A percentile compares a stretch with the other conserved stretches of the same genome.
Conservation (phyloP, 257 asterid genomes). For the Solanum appendiculatum region DNA sequence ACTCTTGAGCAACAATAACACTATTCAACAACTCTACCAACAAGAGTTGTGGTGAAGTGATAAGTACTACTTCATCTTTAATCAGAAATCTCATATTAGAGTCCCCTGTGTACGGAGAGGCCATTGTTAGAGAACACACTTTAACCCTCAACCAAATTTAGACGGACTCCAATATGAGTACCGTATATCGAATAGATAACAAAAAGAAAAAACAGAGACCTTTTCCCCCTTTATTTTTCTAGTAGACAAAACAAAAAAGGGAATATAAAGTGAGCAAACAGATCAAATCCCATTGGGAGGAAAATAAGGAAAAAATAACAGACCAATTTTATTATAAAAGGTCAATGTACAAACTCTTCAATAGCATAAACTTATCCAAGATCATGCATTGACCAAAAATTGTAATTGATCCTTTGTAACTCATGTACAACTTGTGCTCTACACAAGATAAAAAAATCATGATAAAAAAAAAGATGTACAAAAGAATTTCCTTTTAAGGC, state of each 20-base stretch:
- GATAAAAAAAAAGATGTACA: slow-evolving; percentile 2
- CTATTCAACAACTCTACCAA: no score
- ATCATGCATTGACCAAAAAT: slow-evolving; percentile 12
- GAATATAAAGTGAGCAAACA: neutral
- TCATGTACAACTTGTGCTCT: slow-evolving; percentile 24
- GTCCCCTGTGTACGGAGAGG: no score
- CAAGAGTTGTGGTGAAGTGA: no score
- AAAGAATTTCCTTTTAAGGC: slow-evolving; percentile 6
- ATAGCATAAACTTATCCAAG: neutral
- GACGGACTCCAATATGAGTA: no score
- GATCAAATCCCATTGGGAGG: neutral
- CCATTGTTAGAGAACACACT: no score
- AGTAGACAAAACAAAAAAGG: neutral
- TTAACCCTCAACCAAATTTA: no score
- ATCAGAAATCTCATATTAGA: no score
- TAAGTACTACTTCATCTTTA: no score
- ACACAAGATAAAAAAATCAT: neutral
- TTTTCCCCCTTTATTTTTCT: no score
- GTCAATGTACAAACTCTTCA: neutral
- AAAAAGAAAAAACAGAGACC: no score
- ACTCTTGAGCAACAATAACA: no score
- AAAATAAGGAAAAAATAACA: neutral
- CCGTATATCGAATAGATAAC: no score
- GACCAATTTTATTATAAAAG: neutral
- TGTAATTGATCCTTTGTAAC: slow-evolving; percentile 12